Base-by-base conservation (phyloP, 352 stramenopile genomes). In the Phytophthora tentaculata region DNA sequence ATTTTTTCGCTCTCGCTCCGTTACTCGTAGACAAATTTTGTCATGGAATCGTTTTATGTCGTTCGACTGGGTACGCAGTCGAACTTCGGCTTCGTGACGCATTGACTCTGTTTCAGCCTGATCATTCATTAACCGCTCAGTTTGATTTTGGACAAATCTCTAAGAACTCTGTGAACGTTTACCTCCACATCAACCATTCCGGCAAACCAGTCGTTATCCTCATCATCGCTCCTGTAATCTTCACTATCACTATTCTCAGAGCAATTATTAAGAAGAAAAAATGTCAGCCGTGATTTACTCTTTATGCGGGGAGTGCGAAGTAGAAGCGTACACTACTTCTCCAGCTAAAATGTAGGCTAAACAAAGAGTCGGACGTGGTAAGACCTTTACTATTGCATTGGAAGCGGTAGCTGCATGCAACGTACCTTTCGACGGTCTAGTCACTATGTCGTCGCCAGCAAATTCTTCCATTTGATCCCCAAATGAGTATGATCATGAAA, bases 21-120 rank as follows among this genome's bases (percentile, higher is more conserved):
- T 83, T 28, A 92, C 82, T 5, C 81, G 79, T 23, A 73, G 48
- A 61, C 84, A 92, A 22, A 87, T 84, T 53, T 89, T 80, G 14
- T 80, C 76, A 47, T 87, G 82, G 53, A 92, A 92, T 22, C 73
- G 71, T 26, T 76, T 79, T 44, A 92, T 59, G 39, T 88, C 59
- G 45, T 76, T 72, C 14, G 77, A 74, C 47, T 84, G 77, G 3
- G 51, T n/a, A 19, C 45, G 69, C 22, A 83, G 37, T 1, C 81
- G 80, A 24, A 55, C 45, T 64, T 76, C 60, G 10, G 67, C 76
- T 41, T 81, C 73, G 3, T 68, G 50, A 17, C 76, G 76, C 64
- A 74, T 74, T 1, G 60, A 67, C 51, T 82, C 72, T 13, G 76
- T 73, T 35, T 81, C 73, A n/a, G 47, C 47, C 78, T 86, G 35